Evolutionary conservation across 495 filamentous ascomycete genomes (phyloP).

Genomic region (Aspergillus taichungensis): DNA sequence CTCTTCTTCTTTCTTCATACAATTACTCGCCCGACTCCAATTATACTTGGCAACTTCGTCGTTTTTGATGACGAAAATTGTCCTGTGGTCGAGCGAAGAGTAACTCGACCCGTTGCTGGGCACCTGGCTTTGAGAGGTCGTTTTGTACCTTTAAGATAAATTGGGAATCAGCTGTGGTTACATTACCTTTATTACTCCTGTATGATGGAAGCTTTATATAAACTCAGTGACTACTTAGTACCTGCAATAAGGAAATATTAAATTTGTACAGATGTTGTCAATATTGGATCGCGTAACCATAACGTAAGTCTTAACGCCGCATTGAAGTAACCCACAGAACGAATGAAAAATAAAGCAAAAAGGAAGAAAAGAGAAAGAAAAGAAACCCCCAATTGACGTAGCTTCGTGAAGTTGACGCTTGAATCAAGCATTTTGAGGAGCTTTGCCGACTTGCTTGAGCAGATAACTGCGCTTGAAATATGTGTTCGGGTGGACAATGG

Average conservation of each 20-base stretch:
- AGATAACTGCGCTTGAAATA: slow-evolving; percentile 93
- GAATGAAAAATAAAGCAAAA: not conserved
- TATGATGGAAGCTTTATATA: not conserved
- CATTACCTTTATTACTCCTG: slow-evolving; percentile 23
- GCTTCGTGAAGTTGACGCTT: slow-evolving; percentile 23
- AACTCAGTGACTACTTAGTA: not conserved
- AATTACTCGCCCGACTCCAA: slow-evolving; percentile 43
- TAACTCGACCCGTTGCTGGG: slow-evolving; percentile 62
- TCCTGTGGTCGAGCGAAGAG: slow-evolving; percentile 69
- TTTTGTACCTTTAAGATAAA: slow-evolving; percentile 55
- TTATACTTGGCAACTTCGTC: slow-evolving; percentile 44
- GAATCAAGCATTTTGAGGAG: slow-evolving; percentile 20
- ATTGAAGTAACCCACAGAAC: no score
- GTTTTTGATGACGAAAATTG: slow-evolving; percentile 41
- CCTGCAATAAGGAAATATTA: not conserved
- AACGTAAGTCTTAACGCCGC: no score
- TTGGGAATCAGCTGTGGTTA: slow-evolving; percentile 79
- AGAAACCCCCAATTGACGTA: slow-evolving; percentile 11
- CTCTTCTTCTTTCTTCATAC: slow-evolving; percentile 34
- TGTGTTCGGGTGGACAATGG: slow-evolving; percentile 94
- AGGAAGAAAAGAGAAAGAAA: not conserved
- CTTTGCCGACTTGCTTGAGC: slow-evolving; percentile 54
- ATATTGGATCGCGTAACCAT: no score
- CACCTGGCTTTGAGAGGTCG: slow-evolving; percentile 65
- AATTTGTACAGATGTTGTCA: no score